A percentile compares a stretch with the other conserved stretches of the same genome.
Evolutionary conservation across 164 flowering plant species (phyloP).

Genomic region (Santalum album): DNA sequence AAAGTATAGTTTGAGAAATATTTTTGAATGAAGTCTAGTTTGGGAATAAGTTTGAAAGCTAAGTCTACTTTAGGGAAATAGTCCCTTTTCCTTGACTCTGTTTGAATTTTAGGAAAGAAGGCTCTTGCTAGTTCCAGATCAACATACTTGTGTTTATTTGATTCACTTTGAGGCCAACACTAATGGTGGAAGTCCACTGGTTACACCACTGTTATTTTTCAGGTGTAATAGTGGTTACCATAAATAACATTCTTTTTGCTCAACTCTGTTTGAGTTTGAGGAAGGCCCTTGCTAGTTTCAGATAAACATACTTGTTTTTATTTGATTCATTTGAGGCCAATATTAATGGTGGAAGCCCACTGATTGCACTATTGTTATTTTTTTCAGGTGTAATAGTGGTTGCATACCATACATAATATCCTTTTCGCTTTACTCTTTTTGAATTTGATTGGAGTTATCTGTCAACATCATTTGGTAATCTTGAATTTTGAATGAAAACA

Average conservation of each 20-base stretch:
- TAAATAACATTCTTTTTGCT: too few relatives aligned
- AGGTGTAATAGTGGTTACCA: constrained; percentile 18
- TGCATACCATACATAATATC: background rate
- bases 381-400: background rate
- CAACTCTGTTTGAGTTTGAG: too few relatives aligned
- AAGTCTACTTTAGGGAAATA: too few relatives aligned
- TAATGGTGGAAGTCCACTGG: constrained; percentile 14
- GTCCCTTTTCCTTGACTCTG: too few relatives aligned
- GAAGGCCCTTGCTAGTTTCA: background rate
- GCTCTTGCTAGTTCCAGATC: too few relatives aligned
- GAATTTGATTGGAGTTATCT: too few relatives aligned
- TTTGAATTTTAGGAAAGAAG: constrained; percentile 5
- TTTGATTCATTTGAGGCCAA: constrained; percentile 1
- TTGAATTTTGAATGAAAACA: too few relatives aligned
- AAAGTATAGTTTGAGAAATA: too few relatives aligned
- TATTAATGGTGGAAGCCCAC: background rate
- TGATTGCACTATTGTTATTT: background rate
- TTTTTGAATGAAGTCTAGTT: too few relatives aligned
- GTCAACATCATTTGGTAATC: too few relatives aligned
- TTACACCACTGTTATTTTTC: constrained; percentile 6
- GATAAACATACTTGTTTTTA: background rate
- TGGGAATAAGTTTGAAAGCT: too few relatives aligned
- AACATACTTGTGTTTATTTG: constrained; percentile 15
- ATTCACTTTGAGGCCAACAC: constrained; percentile 24
- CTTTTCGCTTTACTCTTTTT: too few relatives aligned